Conservation (phyloP, 108 stramenopile genomes). For the Conticribra guillardii region DNA sequence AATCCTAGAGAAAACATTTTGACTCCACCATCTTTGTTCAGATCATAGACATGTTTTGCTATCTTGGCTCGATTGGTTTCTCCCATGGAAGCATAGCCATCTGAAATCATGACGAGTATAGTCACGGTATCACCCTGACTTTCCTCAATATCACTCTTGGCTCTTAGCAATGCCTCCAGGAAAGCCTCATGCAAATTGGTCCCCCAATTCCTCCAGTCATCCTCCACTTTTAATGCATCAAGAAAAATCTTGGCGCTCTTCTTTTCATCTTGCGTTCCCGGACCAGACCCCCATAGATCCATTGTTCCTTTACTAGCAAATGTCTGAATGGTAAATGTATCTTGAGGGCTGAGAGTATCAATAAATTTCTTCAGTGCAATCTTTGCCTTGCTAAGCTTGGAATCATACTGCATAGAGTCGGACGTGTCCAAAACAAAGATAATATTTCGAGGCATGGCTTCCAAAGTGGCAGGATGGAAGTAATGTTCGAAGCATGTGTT, state of each 20-base stretch:
- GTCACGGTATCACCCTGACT: constrained; percentile 5
- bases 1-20: constrained; percentile 18
- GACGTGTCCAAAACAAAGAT: constrained; percentile 7
- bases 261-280: constrained; percentile 5
- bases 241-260: constrained; percentile 1
- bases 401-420: neutral
- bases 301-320: constrained; percentile 12
- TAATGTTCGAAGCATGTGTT: constrained; percentile 19
- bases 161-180: constrained; percentile 7
- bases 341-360: neutral
- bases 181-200: constrained; percentile 15
- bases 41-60: constrained; percentile 5
- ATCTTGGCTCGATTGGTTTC: constrained; percentile 10
- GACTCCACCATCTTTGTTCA: constrained; percentile 17
- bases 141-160: constrained; percentile 8
- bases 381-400: constrained; percentile 2
- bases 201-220: neutral
- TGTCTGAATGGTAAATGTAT: constrained; percentile 13
- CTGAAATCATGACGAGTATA: constrained; percentile 7
- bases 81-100: constrained; percentile 3
- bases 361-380: constrained; percentile 11
- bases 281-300: constrained; percentile 7
- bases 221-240: neutral
- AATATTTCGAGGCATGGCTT: constrained; percentile 17
- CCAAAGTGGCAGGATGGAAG: constrained; percentile 7